Evolutionary conservation across 495 filamentous ascomycete genomes (phyloP), one percentile per base, ranked within the genome.

Genomic region (Cercophora scortea): DNA sequence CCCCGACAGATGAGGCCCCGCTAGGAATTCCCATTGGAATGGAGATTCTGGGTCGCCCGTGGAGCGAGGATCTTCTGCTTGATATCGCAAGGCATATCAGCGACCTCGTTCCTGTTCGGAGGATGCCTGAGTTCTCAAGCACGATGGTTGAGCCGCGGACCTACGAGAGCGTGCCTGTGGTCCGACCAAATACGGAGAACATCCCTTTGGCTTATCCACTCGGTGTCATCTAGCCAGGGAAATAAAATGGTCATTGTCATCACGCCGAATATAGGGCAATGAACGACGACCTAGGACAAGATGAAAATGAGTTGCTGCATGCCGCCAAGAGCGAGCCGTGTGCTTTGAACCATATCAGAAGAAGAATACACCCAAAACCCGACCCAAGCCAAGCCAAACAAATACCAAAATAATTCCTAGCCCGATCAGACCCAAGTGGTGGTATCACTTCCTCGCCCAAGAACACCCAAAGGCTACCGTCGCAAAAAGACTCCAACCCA

Each of bases 21-120:
- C 44, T 66, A 7, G 83, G 84, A 12, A 67, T 86, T 3, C 83
- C 84, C 1, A 71, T 86, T 42, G 83, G 83, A 2, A 73, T 85
- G 69, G 83, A 86, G 67, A 75, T 87, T 48, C 63, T 86, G 53
- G 81, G 84, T 0, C 56, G 61, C 54, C 69, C 69, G 3, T 81
- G 76, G 68, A 62, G 46, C 8, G 84, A 87, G 54, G 69, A 68
- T 10, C 66, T 65, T 42, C 48, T 87, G 52, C 61, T 87, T 15
- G 69, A 75, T 35, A 70, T 83, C 16, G 68, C 66, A 13, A 57
- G 48, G 12, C 61, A 64, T 40, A 58, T 72, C 35, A 54, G 55
- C 18, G 78, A 78, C 39, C 55, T 82, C n/a, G 63, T 68, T 12
- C 62, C 69, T 11, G 61, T 72, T 38, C 73, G 80, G 53, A 70